Conservation (phyloP, 2,329 filamentous ascomycete species). For the Penicillium corylophilum region DNA sequence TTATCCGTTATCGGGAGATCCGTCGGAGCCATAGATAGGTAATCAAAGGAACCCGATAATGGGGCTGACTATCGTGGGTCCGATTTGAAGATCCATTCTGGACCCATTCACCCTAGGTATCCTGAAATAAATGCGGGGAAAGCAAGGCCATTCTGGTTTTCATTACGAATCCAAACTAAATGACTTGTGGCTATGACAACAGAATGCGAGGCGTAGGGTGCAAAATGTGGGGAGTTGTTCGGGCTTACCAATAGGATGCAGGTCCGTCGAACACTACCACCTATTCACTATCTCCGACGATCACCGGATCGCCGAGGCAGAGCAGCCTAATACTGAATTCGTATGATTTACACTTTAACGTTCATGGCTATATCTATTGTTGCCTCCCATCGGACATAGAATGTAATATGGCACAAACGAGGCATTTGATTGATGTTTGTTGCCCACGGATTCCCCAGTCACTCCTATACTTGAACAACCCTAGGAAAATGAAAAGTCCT, state of each 20-base stretch:
- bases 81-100: neutral
- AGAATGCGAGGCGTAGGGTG: neutral
- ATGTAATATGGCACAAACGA: too few species aligned
- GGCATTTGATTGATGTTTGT: too few species aligned
- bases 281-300: conserved; percentile 3
- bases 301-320: neutral
- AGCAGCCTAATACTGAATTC: neutral
- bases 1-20: conserved; percentile 15
- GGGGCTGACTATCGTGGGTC: conserved; percentile 1
- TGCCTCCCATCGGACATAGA: too few species aligned
- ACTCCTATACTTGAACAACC: too few species aligned
- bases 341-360: neutral
- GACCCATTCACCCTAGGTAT: neutral
- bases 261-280: conserved; percentile 1
- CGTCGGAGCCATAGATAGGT: conserved; percentile 2
- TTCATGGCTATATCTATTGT: too few species aligned
- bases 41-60: neutral
- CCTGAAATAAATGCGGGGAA: conserved; percentile 2
- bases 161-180: neutral
- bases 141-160: neutral
- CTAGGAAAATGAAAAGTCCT: too few species aligned
- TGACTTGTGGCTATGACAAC: neutral
- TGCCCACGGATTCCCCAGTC: too few species aligned
- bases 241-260: conserved; percentile 5
- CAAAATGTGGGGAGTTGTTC: neutral